phyloP scores from a whole-genome alignment of 106 monocot species.

The Dendrobium catenatum region DNA sequence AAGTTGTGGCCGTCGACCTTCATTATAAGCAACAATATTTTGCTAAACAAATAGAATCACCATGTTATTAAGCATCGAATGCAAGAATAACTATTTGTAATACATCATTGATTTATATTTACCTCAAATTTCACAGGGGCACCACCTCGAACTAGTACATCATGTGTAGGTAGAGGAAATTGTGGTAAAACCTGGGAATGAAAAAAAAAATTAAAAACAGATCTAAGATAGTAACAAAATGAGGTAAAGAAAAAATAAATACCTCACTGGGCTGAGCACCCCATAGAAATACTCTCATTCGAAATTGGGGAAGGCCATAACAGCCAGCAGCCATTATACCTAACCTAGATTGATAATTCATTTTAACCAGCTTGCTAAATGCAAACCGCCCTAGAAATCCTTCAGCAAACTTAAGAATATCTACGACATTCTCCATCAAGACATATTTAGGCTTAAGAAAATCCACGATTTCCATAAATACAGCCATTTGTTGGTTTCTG shows the following conservation, averaged over 20 bases:
- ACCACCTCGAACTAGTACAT: constrained; percentile 10
- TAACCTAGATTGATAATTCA: constrained; percentile 23
- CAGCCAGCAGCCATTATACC: constrained; percentile 23
- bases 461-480: constrained; percentile 82
- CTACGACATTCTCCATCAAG: constrained; percentile 96
- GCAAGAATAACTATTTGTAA: not conserved
- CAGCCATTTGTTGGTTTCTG: constrained; percentile 67
- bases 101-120: not conserved
- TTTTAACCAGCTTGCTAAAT: constrained; percentile 35
- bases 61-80: not conserved
- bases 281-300: constrained; percentile 27
- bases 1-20: not conserved
- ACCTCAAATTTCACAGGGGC: constrained; percentile 23
- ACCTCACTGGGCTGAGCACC: constrained; percentile 17
- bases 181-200: constrained; percentile 11
- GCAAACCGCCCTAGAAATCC: constrained; percentile 82
- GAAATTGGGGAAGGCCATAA: constrained; percentile 24
- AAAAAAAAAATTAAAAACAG: not conserved
- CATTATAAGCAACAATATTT: constrained; percentile 11
- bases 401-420: constrained; percentile 72
- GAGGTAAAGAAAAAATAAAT: not conserved
- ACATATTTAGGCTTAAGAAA: constrained; percentile 77
- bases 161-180: constrained; percentile 22
- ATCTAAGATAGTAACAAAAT: not conserved
- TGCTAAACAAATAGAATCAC: not conserved